phyloP scores from a whole-genome alignment of 1,139 yeast genomes.

The Geotrichum macrosporum region DNA sequence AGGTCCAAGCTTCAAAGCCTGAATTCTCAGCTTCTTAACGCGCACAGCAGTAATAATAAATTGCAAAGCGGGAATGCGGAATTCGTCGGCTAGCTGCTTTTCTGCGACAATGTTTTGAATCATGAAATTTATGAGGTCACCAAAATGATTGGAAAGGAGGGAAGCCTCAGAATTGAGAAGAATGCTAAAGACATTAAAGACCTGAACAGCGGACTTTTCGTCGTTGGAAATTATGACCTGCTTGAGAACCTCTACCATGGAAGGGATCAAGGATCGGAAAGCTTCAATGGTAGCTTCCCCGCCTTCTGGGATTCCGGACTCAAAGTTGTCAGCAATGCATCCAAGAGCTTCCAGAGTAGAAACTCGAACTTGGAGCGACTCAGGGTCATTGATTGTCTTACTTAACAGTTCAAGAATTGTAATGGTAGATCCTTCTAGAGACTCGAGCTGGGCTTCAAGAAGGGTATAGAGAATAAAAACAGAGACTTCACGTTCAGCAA shows the following conservation, averaged over 20 bases:
- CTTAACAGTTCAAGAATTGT: conserved; percentile 69
- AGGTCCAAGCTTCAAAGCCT: conserved; percentile 71
- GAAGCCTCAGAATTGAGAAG: conserved; percentile 71
- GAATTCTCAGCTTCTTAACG: conserved; percentile 52
- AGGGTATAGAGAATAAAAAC: conserved; percentile 73
- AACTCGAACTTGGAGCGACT: conserved; percentile 68
- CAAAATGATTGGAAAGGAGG: conserved; percentile 71
- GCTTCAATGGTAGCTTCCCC: conserved; percentile 50
- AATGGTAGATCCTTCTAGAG: conserved; percentile 56
- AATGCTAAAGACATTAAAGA: conserved; percentile 82
- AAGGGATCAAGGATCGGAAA: conserved; percentile 68
- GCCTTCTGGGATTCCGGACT: conserved; percentile 38
- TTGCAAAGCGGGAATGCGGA: conserved; percentile 77
- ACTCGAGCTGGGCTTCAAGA: conserved; percentile 63
- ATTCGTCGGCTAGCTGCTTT: conserved; percentile 67
- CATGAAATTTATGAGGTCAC: conserved; percentile 66
- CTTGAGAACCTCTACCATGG: conserved; percentile 76
- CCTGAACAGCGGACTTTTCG: conserved; percentile 62
- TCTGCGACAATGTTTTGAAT: conserved; percentile 65
- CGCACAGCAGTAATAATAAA: conserved; percentile 80
- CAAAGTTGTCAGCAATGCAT: conserved; percentile 63
- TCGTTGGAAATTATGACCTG: conserved; percentile 71
- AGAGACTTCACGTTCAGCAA: conserved; percentile 75
- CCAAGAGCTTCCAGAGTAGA: conserved; percentile 82
- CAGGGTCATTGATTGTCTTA: conserved; percentile 59